Conservation (phyloP, 2,329 filamentous ascomycete species). For the Aureobasidium sp. region DNA sequence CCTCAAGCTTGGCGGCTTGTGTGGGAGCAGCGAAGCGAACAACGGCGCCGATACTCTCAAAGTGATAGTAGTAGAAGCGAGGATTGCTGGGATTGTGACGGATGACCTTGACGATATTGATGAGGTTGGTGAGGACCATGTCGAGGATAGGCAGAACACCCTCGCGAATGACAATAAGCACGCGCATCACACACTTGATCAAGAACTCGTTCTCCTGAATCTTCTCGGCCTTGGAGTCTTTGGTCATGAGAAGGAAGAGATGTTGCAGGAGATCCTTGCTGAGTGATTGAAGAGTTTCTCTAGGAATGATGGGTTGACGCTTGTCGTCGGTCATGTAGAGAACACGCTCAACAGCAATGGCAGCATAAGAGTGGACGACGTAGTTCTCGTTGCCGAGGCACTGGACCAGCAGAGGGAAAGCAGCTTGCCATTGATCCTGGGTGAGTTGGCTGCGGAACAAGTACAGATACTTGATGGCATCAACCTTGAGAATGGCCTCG, state of each 20-base stretch:
- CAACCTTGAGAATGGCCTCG: slow-evolving; percentile 86
- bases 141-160: slow-evolving; percentile 68
- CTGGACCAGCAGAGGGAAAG: slow-evolving; percentile 82
- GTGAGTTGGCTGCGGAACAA: slow-evolving; percentile 93
- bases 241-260: slow-evolving; percentile 84
- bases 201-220: slow-evolving; percentile 98
- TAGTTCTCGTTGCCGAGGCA: slow-evolving; percentile 87
- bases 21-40: slow-evolving; percentile 66
- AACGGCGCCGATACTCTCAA: slow-evolving; percentile 86
- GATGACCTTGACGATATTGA: slow-evolving; percentile 86
- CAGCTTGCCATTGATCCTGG: slow-evolving; percentile 83
- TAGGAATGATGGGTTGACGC: slow-evolving; percentile 71
- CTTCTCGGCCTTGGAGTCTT: slow-evolving; percentile 77
- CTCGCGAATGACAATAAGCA: slow-evolving; percentile 88
- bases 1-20: slow-evolving; percentile 68
- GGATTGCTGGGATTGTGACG: slow-evolving; percentile 94
- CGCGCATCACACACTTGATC: slow-evolving; percentile 98
- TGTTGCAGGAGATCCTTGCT: slow-evolving; percentile 83
- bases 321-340: slow-evolving; percentile 73
- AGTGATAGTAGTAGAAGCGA: slow-evolving; percentile 97
- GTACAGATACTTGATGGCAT: slow-evolving; percentile 97
- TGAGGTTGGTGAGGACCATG: slow-evolving; percentile 71
- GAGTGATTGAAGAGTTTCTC: slow-evolving; percentile 65
- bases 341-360: slow-evolving; percentile 91
- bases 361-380: slow-evolving; percentile 94